Evolutionary conservation across 768 basidiomycete species (phyloP).

Genomic region (Harrya chromipes): DNA sequence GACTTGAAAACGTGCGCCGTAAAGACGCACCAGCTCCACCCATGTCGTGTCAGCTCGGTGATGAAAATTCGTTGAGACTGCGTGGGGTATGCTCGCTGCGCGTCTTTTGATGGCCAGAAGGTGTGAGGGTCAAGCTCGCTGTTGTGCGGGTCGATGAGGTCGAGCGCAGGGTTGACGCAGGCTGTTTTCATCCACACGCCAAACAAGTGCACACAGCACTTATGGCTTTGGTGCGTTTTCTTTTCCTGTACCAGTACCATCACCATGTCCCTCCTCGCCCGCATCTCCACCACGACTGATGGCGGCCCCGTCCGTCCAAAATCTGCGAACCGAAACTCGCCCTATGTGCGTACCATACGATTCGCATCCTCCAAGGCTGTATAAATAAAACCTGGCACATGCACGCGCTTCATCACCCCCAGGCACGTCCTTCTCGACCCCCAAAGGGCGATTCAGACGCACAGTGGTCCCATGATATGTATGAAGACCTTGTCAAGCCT

Average conservation of each 20-base stretch:
- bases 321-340: constrained; percentile 29
- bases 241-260: constrained; percentile 3
- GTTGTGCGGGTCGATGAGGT: constrained; percentile 2
- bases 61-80: not conserved
- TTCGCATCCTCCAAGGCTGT: constrained; percentile 25
- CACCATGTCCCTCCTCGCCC: constrained; percentile 31
- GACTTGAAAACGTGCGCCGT: not conserved
- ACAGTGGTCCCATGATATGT: constrained; percentile 73
- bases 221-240: constrained; percentile 3
- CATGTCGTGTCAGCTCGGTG: constrained; percentile 26
- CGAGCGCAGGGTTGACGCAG: not conserved
- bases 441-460: constrained; percentile 66
- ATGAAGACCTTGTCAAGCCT: constrained; percentile 52
- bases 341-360: constrained; percentile 34
- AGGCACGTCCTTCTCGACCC: constrained; percentile 46
- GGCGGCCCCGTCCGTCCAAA: constrained; percentile 32
- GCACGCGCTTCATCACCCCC: not conserved
- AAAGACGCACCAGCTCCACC: constrained; percentile 41
- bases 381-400: constrained; percentile 14
- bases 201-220: constrained; percentile 25
- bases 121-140: not conserved
- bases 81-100: too few relatives aligned
- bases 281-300: constrained; percentile 24
- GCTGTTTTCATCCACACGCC: constrained; percentile 28
- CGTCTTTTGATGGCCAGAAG: too few relatives aligned